Evolutionary conservation across 306 rosid genomes (phyloP), one percentile per base, ranked within the genome.

Genomic region (Lotus japonicus): DNA sequence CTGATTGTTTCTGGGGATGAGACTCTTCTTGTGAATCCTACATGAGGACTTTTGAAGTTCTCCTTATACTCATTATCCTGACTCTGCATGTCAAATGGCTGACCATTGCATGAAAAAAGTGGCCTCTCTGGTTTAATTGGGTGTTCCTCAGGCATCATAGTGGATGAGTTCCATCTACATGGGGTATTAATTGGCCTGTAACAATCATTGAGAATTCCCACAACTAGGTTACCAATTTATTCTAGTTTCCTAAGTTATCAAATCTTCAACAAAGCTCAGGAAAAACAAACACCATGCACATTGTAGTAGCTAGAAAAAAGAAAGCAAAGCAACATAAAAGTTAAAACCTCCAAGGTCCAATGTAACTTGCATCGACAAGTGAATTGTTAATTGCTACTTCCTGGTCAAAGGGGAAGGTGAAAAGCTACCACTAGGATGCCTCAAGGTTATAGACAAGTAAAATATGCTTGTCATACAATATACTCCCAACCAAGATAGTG

Each of bases 141-240:
- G 15, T 75, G 60, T 67, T 84, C 85, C 71, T 79, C 79, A 6
- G 82, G 85, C 87, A 79, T 70, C 82, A 74, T 58, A 10, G 77
- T 77, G 48, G 72, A 62, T 46, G 96, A 81, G 79, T 83, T 86
- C 95, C 97, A 86, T 79, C 87, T 84, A 64, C 79, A 76, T 72
- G 94, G 90, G 57, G 86, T 85, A 73, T 82, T 88, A 69, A 85
- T 85, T 58, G 94, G 97, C 86, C 96, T 89, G 90, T 33, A 58
- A 68, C 58, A 77, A 79, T 67, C 70, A 80, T 70, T 12, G 53
- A 64, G 21, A 77, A 72, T 48, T 52, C 36, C 42, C 13, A 43
- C 39, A 39, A 11, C 42, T 2, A 58, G 67, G 31, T 39, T 31
- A 5, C 36, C 36, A 31, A 31, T 7, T 31, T 6, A 31, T 0